phyloP scores from a whole-genome alignment of 1,284 basidiomycete species.

The Naganishia liquefaciens region DNA sequence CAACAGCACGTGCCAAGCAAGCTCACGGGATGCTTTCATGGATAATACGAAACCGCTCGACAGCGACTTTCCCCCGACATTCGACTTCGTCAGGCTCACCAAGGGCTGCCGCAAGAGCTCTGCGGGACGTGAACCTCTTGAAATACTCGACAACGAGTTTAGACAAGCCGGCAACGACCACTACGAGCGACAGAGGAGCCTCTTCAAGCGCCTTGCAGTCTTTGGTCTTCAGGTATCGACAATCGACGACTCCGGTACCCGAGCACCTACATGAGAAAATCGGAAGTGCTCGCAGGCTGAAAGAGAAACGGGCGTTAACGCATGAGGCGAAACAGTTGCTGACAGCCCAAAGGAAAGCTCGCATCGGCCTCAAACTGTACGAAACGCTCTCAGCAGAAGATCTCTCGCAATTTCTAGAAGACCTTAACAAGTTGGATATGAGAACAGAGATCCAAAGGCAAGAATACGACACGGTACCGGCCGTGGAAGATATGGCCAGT shows the following conservation, averaged over 20 bases:
- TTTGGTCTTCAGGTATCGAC: conserved; percentile 1
- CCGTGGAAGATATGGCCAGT: background rate
- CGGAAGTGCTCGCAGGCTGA: background rate
- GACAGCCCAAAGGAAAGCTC: conserved; percentile 6
- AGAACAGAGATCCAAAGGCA: conserved; percentile 10
- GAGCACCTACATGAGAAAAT: background rate
- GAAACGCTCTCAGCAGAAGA: conserved; percentile 8
- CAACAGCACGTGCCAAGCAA: no score
- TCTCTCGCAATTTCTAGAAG: background rate
- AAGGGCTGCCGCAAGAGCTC: no score
- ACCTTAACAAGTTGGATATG: conserved; percentile 3
- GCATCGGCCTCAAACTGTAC: conserved; percentile 12
- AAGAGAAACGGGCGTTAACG: background rate
- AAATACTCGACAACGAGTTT: no score
- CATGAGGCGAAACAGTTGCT: conserved; percentile 2
- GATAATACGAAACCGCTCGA: no score
- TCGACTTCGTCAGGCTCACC: no score
- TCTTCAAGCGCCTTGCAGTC: background rate
- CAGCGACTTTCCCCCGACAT: no score
- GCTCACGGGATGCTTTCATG: no score
- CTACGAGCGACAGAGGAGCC: background rate
- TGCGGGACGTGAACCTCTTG: no score
- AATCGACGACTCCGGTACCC: background rate
- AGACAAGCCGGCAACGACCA: no score
- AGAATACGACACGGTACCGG: conserved; percentile 5